These are phyloP conservation scores for Hanseniaspora meyeri DNA, from an alignment of 805 yeast species.

Conservation along the genomic window DNA sequence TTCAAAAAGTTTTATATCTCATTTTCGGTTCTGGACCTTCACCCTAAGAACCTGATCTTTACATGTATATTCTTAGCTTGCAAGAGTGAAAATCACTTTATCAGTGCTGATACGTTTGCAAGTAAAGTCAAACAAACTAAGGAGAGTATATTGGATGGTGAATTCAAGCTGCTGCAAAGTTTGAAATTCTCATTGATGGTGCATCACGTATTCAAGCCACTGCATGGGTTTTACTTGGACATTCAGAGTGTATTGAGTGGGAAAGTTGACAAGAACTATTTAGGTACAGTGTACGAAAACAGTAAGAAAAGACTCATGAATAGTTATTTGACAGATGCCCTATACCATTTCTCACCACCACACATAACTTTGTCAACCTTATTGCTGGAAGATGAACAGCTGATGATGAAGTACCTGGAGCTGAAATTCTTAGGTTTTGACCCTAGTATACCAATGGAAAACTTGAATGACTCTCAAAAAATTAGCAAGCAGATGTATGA, in stretches of 20 bases:
- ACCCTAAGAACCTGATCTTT: conserved; percentile 70
- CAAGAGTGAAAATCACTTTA: conserved; percentile 81
- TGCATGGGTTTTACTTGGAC: conserved; percentile 92
- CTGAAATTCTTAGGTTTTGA: conserved; percentile 38
- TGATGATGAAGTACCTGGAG: conserved; percentile 55
- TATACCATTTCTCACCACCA: conserved; percentile 78
- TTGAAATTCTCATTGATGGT: conserved; percentile 68
- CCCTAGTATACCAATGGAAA: conserved; percentile 16
- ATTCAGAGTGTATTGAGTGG: conserved; percentile 49
- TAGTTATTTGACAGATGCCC: conserved; percentile 62
- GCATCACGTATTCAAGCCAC: conserved; percentile 78
- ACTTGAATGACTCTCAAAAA: conserved; percentile 13
- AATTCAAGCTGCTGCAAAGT: conserved; percentile 62
- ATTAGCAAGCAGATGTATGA: conserved; percentile 23
- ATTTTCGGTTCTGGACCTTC: conserved; percentile 74
- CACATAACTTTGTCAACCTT: conserved; percentile 87
- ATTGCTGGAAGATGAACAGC: conserved; percentile 49
- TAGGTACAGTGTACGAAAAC: conserved; percentile 58
- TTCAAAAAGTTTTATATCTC: conserved; percentile 68
- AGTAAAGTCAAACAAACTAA: conserved; percentile 56
- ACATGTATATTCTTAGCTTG: conserved; percentile 84
- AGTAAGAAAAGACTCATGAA: conserved; percentile 57
- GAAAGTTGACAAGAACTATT: conserved; percentile 38
- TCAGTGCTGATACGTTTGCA: conserved; percentile 70
- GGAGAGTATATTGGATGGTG: conserved; percentile 59